These are phyloP conservation scores for Dactylellina sp. DNA, from an alignment of 2,329 filamentous ascomycete species.

Conservation along the genomic window DNA sequence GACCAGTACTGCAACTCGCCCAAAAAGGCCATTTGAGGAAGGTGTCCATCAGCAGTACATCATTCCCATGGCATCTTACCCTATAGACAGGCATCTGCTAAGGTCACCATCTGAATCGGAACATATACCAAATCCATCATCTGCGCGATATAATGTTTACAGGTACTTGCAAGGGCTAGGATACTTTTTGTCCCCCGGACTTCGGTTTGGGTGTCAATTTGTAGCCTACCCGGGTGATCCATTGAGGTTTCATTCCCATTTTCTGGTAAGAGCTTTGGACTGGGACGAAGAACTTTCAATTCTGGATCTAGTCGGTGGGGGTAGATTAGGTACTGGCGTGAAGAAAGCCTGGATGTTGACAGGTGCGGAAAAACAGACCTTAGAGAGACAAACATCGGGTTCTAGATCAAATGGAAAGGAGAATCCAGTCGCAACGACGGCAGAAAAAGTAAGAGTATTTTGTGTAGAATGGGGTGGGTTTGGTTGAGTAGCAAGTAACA, in stretches of 20 bases:
- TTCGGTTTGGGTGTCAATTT: slow-evolving; percentile 94
- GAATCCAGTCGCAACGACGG: slow-evolving; percentile 59
- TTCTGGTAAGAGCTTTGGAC: slow-evolving; percentile 82
- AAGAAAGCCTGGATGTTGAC: slow-evolving; percentile 96
- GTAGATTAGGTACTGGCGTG: slow-evolving; percentile 88
- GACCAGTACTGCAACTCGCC: slow-evolving; percentile 59
- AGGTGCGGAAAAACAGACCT: slow-evolving; percentile 67
- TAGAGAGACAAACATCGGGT: no score
- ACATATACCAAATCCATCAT: slow-evolving; percentile 62
- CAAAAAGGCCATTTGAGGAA: slow-evolving; percentile 63
- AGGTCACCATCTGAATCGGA: slow-evolving; percentile 59
- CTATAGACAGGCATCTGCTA: slow-evolving; percentile 65
- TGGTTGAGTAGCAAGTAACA: slow-evolving; percentile 12
- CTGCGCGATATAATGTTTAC: slow-evolving; percentile 76
- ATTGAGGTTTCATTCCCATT: slow-evolving; percentile 93
- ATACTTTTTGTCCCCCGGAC: slow-evolving; percentile 89
- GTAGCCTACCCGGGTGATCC: slow-evolving; percentile 96
- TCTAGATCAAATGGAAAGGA: slow-evolving; percentile 1
- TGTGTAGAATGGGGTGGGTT: slow-evolving; percentile 95
- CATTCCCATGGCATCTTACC: slow-evolving; percentile 63
- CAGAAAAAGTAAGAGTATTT: slow-evolving; percentile 74
- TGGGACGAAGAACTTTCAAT: slow-evolving; percentile 90
- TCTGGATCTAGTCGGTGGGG: slow-evolving; percentile 85
- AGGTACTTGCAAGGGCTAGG: slow-evolving; percentile 80
- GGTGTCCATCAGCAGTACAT: slow-evolving; percentile 66